A percentile compares a stretch with the other conserved stretches of the same genome.
phyloP scores from a whole-genome alignment of 164 flowering plant genomes.

The Dillenia suffruticosa region DNA sequence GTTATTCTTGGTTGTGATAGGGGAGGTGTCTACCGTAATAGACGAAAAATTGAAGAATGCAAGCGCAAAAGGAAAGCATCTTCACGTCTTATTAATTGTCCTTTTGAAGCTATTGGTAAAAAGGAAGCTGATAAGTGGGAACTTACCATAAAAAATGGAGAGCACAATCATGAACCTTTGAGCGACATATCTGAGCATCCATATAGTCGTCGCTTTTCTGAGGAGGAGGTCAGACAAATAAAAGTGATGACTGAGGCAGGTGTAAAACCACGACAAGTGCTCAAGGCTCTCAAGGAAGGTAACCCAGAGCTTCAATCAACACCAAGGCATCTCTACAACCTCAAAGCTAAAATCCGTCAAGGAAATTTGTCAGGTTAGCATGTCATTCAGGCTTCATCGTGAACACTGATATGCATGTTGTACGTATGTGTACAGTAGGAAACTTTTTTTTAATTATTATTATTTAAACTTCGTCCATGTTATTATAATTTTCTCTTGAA shows the following conservation, averaged over 20 bases:
- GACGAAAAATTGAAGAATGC: constrained; percentile 19
- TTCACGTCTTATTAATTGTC: constrained; percentile 37
- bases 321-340: constrained; percentile 29
- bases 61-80: constrained; percentile 26
- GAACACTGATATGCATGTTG: no score
- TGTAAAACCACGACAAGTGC: constrained; percentile 30
- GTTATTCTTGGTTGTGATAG: constrained; percentile 48
- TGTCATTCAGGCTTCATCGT: background rate
- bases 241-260: constrained; percentile 35
- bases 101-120: constrained; percentile 32
- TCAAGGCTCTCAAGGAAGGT: constrained; percentile 24
- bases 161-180: constrained; percentile 35
- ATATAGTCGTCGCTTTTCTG: constrained; percentile 29
- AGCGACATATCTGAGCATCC: constrained; percentile 35
- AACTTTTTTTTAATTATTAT: no score
- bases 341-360: constrained; percentile 29
- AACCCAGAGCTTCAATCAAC: constrained; percentile 34
- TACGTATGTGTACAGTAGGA: no score
- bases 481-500: no score
- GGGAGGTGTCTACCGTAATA: constrained; percentile 35
- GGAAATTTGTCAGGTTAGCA: constrained; percentile 23
- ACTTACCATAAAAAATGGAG: constrained; percentile 24
- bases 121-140: constrained; percentile 33
- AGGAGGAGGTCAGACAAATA: constrained; percentile 30
- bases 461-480: no score